These are phyloP conservation scores for Gyromitra esculenta DNA, from an alignment of 2,329 filamentous ascomycete genomes.

Conservation along the genomic window DNA sequence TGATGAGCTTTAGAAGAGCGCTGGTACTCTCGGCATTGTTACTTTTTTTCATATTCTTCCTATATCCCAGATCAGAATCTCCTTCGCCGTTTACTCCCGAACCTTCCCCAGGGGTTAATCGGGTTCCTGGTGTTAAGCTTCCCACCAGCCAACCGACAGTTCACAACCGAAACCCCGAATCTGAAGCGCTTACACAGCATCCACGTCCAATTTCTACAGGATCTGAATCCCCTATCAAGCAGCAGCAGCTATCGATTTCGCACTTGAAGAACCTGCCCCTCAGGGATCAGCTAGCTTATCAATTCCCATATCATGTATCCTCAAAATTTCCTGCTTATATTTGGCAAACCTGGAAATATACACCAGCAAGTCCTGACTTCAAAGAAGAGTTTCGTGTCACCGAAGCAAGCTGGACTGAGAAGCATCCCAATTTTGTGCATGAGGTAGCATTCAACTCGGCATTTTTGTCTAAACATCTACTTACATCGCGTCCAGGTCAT, in stretches of 20 bases:
- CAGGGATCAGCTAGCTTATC: constrained; percentile 84
- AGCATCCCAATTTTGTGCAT: constrained; percentile 91
- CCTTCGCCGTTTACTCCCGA: constrained; percentile 57
- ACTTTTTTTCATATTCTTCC: constrained; percentile 59
- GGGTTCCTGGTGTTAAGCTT: constrained; percentile 46
- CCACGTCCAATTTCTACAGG: constrained; percentile 51
- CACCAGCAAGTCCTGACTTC: constrained; percentile 80
- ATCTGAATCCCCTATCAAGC: constrained; percentile 61
- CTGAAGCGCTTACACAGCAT: constrained; percentile 50
- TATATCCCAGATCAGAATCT: constrained; percentile 59
- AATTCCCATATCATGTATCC: constrained; percentile 91
- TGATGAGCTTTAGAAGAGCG: constrained; percentile 83
- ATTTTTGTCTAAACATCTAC: background rate
- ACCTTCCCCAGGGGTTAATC: constrained; percentile 56
- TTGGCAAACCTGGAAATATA: constrained; percentile 98
- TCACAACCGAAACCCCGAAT: constrained; percentile 55
- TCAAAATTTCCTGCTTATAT: constrained; percentile 95
- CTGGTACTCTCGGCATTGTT: constrained; percentile 70
- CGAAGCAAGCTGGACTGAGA: constrained; percentile 87
- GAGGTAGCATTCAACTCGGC: constrained; percentile 64
- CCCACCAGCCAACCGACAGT: constrained; percentile 44
- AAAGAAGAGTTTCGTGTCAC: constrained; percentile 76
- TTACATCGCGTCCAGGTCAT: constrained; percentile 68
- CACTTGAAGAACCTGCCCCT: constrained; percentile 75
- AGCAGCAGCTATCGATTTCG: constrained; percentile 74